Evolutionary conservation across 2,329 filamentous ascomycete species (phyloP), one percentile per base, ranked within the genome.

Genomic region (Diaporthe ampelina): DNA sequence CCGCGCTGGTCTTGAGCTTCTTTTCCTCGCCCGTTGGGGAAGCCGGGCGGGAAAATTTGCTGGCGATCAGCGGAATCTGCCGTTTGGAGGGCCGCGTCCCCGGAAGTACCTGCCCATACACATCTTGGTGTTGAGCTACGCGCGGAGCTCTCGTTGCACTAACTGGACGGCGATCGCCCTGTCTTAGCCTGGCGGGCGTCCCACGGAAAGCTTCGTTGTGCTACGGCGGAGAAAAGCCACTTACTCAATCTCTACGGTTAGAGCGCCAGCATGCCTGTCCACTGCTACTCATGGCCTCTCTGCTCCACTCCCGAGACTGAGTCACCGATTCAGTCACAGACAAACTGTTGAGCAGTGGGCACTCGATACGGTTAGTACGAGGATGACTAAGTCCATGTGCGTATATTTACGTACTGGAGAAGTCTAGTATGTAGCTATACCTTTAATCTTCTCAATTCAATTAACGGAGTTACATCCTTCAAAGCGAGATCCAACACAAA

Each of bases 41-140:
- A n/a, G 13, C 45, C 63, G 21, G 29, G 32, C 15, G 63, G 63
- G 48, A 54, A 68, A 68, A 54, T 68, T 68, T 54, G 48, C 48
- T 68, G 63, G 32, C 32, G 63, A 68, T 68, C 63, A 40, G 63
- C 63, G 63, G 63, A 68, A 54, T 40, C 63, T 54, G 48, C 63
- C 48, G 63, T 68, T 68, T 68, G 48, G 63, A 52, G 48, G 63
- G 32, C 45, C 45, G 48, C 32, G 24, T 8, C 29, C 8, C 63
- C 63, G 48, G 48, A 68, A 52, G 63, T 68, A 68, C n/a, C 45
- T 54, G 2, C 8, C 17, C 32, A 4, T 32, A 26, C n/a, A 54
- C 1, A 15, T 40, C 1, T 15, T 26, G 40, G 45, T 32, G 10
- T 19, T 8, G 19, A 21, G 63, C 3, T 68, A 68, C 63, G 24